Percentiles rank a stretch among this genome's conserved stretches.
Evolutionary conservation across 805 yeast genomes (phyloP).

Genomic region (Sugiyamaella marilandica): DNA sequence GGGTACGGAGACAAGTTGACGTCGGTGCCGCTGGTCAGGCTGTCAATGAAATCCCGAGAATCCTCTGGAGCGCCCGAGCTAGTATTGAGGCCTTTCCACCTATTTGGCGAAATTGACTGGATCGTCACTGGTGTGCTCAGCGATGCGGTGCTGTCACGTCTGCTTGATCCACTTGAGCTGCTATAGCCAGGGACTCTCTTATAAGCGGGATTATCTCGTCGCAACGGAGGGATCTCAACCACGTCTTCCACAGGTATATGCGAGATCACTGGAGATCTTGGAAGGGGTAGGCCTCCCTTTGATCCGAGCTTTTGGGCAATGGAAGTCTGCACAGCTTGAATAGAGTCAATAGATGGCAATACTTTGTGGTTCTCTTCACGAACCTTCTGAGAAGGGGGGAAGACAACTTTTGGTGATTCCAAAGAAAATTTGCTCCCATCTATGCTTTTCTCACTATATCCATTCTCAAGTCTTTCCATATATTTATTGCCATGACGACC

Average conservation of each 20-base stretch:
- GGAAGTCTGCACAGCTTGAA: slow-evolving; percentile 12
- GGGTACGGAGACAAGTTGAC: too few relatives aligned
- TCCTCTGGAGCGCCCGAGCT: background rate
- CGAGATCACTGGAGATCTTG: slow-evolving; percentile 15
- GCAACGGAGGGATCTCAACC: slow-evolving; percentile 7
- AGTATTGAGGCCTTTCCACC: background rate
- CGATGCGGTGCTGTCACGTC: background rate
- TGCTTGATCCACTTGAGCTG: too few relatives aligned
- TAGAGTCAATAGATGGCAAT: slow-evolving; percentile 11
- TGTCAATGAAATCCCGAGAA: too few relatives aligned
- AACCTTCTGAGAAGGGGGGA: slow-evolving; percentile 6
- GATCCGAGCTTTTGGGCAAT: slow-evolving; percentile 9
- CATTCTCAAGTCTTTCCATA: slow-evolving; percentile 1
- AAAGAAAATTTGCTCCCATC: background rate
- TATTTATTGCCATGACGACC: background rate
- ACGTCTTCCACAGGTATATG: slow-evolving; percentile 12
- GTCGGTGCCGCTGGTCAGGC: too few relatives aligned
- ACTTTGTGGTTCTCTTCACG: background rate
- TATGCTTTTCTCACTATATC: slow-evolving; percentile 9
- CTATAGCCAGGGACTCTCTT: too few relatives aligned
- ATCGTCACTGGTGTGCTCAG: background rate
- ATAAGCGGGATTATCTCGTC: slow-evolving; percentile 1
- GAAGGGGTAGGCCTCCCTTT: slow-evolving; percentile 11
- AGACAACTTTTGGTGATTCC: slow-evolving; percentile 14
- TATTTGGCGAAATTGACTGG: background rate